Evolutionary conservation across 805 yeast species (phyloP).

Genomic region (Lachancea lanzarotensis): DNA sequence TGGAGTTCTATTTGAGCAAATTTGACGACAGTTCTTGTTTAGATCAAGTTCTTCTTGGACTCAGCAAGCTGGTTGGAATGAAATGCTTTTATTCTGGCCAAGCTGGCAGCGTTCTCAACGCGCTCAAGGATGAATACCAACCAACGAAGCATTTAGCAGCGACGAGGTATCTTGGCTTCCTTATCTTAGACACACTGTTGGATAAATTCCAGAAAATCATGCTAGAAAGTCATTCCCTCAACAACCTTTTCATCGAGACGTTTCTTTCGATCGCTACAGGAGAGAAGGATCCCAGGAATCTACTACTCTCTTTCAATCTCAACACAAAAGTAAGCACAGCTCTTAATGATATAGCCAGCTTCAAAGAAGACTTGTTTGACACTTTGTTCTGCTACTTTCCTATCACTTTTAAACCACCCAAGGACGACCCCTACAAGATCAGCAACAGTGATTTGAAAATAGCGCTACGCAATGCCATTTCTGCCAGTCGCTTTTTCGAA

Average conservation of each 20-base stretch:
- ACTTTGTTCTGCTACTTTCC: constrained; percentile 93
- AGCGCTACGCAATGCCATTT: constrained; percentile 54
- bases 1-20: constrained; percentile 55
- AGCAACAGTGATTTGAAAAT: constrained; percentile 65
- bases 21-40: constrained; percentile 57
- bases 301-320: constrained; percentile 60
- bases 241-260: constrained; percentile 43
- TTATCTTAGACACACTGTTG: constrained; percentile 38
- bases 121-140: constrained; percentile 39
- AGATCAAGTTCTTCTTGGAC: constrained; percentile 46
- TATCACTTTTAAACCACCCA: constrained; percentile 87
- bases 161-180: constrained; percentile 54
- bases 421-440: constrained; percentile 73
- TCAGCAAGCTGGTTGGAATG: constrained; percentile 47
- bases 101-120: constrained; percentile 34
- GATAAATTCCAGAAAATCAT: constrained; percentile 24
- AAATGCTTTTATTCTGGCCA: constrained; percentile 38
- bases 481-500: constrained; percentile 57
- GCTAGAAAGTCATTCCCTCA: constrained; percentile 17
- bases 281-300: constrained; percentile 91
- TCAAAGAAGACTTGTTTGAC: constrained; percentile 70
- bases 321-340: constrained; percentile 40
- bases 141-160: constrained; percentile 56
- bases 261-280: constrained; percentile 70
- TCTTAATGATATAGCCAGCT: constrained; percentile 34